Evolutionary conservation across 2,329 filamentous ascomycete genomes (phyloP).

Genomic region (Pyrenochaeta sp.): DNA sequence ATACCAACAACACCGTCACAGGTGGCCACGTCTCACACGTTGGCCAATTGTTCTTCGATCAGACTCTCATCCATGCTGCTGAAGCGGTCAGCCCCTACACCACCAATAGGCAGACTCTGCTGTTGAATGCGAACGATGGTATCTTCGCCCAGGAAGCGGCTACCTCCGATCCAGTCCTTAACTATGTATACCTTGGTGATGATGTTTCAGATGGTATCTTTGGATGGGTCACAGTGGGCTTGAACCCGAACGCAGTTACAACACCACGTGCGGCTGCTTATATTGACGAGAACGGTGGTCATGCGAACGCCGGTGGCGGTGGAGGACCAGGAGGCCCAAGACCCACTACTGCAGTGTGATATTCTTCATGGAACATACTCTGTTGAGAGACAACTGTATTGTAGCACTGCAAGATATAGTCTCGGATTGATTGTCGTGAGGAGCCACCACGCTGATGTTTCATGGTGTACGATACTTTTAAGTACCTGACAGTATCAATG

Average conservation of each 20-base stretch:
- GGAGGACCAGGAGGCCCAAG: background rate
- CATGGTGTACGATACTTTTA: no score
- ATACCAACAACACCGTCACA: conserved; percentile 47
- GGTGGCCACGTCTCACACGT: conserved; percentile 54
- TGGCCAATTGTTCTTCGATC: conserved; percentile 56
- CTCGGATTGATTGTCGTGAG: no score
- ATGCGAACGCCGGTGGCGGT: conserved; percentile 8
- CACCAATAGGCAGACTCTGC: conserved; percentile 39
- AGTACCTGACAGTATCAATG: no score
- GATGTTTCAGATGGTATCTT: conserved; percentile 32
- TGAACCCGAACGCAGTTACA: conserved; percentile 28
- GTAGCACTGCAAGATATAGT: no score
- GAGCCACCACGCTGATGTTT: no score
- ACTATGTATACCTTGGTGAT: conserved; percentile 34
- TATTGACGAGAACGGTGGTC: conserved; percentile 16
- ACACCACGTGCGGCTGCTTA: conserved; percentile 11
- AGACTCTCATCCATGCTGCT: conserved; percentile 49
- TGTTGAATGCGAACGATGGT: conserved; percentile 35
- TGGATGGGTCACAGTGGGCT: conserved; percentile 35
- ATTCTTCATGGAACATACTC: background rate
- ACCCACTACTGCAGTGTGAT: background rate
- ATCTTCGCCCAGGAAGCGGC: conserved; percentile 36
- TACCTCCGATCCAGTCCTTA: conserved; percentile 33
- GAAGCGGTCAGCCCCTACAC: conserved; percentile 51
- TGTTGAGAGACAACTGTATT: no score